Base-by-base conservation (phyloP, 805 yeast genomes). In the Candida pseudofarinosa region DNA sequence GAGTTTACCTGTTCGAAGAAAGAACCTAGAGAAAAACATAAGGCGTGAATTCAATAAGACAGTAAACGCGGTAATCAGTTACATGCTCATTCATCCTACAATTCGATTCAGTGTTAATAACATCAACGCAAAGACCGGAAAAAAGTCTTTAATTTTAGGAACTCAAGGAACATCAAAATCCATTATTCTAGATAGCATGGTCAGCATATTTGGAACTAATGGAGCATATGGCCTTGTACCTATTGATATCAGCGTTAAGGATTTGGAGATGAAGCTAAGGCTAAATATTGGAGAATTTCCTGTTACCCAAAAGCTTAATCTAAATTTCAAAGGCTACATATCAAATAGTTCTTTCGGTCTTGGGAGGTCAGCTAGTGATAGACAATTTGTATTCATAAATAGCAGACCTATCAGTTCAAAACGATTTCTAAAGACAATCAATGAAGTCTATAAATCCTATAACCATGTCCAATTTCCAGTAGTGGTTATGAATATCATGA, bases 341-440 rank as follows among this genome's bases (percentile, higher is more conserved):
- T 89, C 98, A 0, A 79, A 81, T 51, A 80, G 81, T 33, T 81
- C 93, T 0, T 83, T 85, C 60, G 96, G 97, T 0, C 73, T 80
- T 57, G 72, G 71, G 3, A 66, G 96, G 34, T 71, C 80, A 1
- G 64, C 84, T 2, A 67, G 76, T 13, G 97, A 89, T 59, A 71
- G 95, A 28, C 99, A 91, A 58, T 74, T 77, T 39, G 51, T 86
- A 33, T 90, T 66, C 53, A 72, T 93, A 20, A 93, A 93, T 57
- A 70, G 71, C 17, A 65, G 99, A 44, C 99, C 98, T 0, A 79
- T 88, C 3, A 54, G 60, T 1, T 68, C 83, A 48, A 78, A 80
- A 14, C 66, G 70, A 26, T 55, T 90, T 14, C 49, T 69, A 1
- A 83, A 79, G 55, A 64, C 81, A 16, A 61, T 88, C 14, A 88